Evolutionary conservation across 2,329 filamentous ascomycete species (phyloP).

Genomic region (Nakataea oryzae): DNA sequence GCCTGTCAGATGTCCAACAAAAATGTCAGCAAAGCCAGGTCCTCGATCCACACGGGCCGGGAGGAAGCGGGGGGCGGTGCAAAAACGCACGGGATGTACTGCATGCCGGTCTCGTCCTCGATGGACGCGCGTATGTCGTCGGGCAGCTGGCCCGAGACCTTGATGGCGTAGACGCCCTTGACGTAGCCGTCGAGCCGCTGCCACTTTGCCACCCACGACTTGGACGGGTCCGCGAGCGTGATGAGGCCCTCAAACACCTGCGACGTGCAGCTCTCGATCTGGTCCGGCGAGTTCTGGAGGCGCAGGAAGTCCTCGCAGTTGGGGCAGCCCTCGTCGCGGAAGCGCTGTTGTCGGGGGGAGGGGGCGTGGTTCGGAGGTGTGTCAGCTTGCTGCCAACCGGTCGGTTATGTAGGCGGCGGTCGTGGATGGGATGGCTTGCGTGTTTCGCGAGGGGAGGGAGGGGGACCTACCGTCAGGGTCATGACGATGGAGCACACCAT

Average conservation of each 20-base stretch:
- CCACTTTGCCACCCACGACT: slow-evolving; percentile 95
- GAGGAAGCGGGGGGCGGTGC: slow-evolving; percentile 17
- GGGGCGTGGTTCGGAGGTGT: background rate
- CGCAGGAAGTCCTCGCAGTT: slow-evolving; percentile 94
- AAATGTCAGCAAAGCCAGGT: slow-evolving; percentile 3
- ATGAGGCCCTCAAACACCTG: slow-evolving; percentile 93
- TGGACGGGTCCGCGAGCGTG: slow-evolving; percentile 68
- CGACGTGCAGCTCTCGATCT: slow-evolving; percentile 86
- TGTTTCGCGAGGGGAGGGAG: background rate
- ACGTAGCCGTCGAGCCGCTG: slow-evolving; percentile 85
- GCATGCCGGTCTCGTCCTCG: slow-evolving; percentile 52
- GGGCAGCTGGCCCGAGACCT: slow-evolving; percentile 74
- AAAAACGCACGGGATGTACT: slow-evolving; percentile 54
- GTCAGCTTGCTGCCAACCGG: background rate
- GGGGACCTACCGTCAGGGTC: slow-evolving; percentile 53
- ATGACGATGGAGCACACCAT: slow-evolving; percentile 98
- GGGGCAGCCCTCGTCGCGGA: slow-evolving; percentile 79
- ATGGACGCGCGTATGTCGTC: slow-evolving; percentile 52
- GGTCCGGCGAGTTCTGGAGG: slow-evolving; percentile 67
- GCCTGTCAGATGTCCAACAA: slow-evolving; percentile 22
- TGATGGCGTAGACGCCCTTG: slow-evolving; percentile 83
- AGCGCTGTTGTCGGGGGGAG: slow-evolving; percentile 46
- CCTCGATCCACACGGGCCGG: background rate
- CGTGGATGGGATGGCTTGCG: background rate
- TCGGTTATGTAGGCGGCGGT: background rate